These are phyloP conservation scores for Ceratobasidium sp. DNA, from an alignment of 1,284 basidiomycete genomes.

Conservation along the genomic window DNA sequence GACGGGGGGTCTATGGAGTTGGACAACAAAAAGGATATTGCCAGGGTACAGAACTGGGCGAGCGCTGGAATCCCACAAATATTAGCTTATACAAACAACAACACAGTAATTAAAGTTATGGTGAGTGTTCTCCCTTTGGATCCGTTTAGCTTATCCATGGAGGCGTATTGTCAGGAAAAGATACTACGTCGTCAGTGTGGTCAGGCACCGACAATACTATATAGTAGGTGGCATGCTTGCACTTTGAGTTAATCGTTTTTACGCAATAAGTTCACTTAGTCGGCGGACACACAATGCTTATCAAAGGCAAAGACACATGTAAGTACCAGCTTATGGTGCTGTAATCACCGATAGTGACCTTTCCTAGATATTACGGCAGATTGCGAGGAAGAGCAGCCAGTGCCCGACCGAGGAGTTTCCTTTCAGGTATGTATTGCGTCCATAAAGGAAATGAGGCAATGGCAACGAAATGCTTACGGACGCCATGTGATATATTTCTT, in stretches of 20 bases:
- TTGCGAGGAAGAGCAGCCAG: neutral
- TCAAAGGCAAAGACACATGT: neutral
- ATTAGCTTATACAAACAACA: neutral
- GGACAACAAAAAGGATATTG: neutral
- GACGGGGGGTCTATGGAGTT: neutral
- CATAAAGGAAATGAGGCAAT: neutral
- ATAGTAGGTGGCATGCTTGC: neutral
- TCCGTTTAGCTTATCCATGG: neutral
- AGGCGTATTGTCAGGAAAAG: neutral
- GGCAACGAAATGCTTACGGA: neutral
- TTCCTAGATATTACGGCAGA: constrained; percentile 8
- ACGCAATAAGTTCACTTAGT: neutral
- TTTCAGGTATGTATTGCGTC: constrained; percentile 7
- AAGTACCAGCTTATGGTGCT: neutral
- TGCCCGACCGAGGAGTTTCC: neutral
- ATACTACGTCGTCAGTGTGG: neutral
- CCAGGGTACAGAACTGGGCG: neutral
- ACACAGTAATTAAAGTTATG: neutral
- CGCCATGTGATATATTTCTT: too few species aligned
- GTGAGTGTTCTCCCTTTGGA: neutral
- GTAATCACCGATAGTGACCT: too few species aligned
- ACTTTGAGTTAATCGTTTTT: neutral
- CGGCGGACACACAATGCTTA: neutral
- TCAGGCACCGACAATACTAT: neutral
- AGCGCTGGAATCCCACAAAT: neutral